Evolutionary conservation across 257 asterid species (phyloP).

Genomic region (Orobanche coerulescens): DNA sequence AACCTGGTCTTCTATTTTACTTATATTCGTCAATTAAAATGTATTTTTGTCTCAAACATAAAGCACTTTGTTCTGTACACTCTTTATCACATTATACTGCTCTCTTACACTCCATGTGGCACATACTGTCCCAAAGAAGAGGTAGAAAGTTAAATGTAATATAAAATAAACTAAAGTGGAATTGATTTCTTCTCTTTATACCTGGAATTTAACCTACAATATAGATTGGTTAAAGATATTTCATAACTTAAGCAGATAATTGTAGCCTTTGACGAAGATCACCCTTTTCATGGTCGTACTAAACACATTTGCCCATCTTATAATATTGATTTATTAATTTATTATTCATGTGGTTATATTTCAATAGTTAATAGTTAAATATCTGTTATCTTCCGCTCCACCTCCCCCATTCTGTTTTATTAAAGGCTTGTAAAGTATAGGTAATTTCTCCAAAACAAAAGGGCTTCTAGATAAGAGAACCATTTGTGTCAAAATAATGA

Average conservation of each 20-base stretch:
- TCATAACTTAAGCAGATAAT: conserved; percentile 13
- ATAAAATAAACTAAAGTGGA: not conserved
- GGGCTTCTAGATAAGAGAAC: conserved; percentile 18
- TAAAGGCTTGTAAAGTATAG: not conserved
- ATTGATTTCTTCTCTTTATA: not conserved
- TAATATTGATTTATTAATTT: not conserved
- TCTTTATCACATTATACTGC: not conserved
- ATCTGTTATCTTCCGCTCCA: not conserved
- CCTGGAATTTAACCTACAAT: not conserved
- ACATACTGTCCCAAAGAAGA: conserved; percentile 10
- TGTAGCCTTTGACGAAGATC: not conserved
- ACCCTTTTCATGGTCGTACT: not conserved
- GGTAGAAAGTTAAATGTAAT: not conserved
- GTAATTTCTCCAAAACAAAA: not conserved
- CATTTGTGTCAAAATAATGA: not conserved
- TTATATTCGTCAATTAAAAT: not conserved
- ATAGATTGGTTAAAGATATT: conserved; percentile 4
- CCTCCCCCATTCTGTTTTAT: conserved; percentile 10
- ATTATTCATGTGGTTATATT: not conserved
- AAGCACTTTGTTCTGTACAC: not conserved
- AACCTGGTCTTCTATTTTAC: not conserved
- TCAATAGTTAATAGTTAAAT: not conserved
- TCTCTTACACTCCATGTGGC: conserved; percentile 1
- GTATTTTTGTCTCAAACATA: not conserved
- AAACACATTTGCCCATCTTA: not conserved